Evolutionary conservation across 176 grass and related monocot species (phyloP).

Genomic region (Avena atlantica): DNA sequence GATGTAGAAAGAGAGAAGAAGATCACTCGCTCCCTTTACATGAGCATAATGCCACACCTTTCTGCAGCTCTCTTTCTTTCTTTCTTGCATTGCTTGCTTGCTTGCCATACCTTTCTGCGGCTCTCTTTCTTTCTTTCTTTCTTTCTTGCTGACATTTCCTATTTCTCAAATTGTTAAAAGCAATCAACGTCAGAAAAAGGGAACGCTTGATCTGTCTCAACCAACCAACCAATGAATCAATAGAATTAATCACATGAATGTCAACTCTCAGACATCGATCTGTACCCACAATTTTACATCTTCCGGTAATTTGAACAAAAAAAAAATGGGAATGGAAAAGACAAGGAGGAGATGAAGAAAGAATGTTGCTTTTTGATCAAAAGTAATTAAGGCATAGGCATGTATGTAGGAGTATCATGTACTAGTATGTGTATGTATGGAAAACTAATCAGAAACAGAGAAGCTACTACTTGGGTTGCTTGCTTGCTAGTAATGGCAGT

Average conservation of each 20-base stretch:
- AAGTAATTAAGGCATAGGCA: background rate
- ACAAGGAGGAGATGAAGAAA: slow-evolving; percentile 1
- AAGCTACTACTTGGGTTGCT: no score
- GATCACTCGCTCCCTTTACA: slow-evolving; percentile 52
- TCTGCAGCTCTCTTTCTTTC: slow-evolving; percentile 40
- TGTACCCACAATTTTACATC: slow-evolving; percentile 47
- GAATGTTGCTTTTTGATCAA: slow-evolving; percentile 34
- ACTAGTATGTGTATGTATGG: slow-evolving; percentile 10
- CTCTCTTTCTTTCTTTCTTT: background rate
- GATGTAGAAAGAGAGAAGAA: slow-evolving; percentile 2
- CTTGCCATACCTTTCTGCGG: slow-evolving; percentile 51
- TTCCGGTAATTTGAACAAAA: slow-evolving; percentile 34
- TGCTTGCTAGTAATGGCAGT: slow-evolving; percentile 76
- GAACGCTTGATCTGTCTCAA: background rate
- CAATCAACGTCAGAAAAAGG: background rate
- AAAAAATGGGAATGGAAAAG: slow-evolving; percentile 33
- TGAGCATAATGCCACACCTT: slow-evolving; percentile 59
- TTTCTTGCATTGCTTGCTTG: background rate
- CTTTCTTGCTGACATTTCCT: background rate
- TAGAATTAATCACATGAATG: slow-evolving; percentile 38
- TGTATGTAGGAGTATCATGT: background rate
- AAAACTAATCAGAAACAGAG: background rate
- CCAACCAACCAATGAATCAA: slow-evolving; percentile 24
- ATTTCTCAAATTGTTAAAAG: no score
- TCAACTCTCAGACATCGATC: slow-evolving; percentile 28